Evolutionary conservation across 2,329 filamentous ascomycete genomes (phyloP), one percentile per base, ranked within the genome.

Genomic region (Leptographium radiaticola): DNA sequence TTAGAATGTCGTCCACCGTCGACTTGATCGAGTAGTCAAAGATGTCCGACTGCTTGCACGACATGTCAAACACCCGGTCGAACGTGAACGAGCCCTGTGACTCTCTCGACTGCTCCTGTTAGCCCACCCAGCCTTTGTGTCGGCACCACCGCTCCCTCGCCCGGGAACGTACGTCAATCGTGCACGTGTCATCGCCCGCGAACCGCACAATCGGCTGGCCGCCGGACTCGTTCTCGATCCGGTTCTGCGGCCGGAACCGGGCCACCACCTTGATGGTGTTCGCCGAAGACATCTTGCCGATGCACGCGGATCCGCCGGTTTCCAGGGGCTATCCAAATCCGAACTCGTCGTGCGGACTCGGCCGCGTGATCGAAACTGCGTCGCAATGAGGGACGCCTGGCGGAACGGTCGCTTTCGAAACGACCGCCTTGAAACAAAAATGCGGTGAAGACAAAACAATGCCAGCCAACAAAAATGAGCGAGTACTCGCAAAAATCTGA

Each of bases 21-120:
- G 88, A 81, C 60, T 87, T 84, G 69, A 98, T 97, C 44, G 93
- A 97, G 74, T 93, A 98, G 71, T 97, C 88, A 74, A 98, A 98
- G 64, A 98, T 89, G 71, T 97, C 90, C 65, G 81, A 76, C 71
- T 98, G 93, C 64, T 82, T 82, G 65, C 88, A 93, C 70, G 79
- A 76, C 87, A 95, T 97, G 68, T 88, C 89, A 74, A 98, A 98
- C 61, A 98, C 89, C 59, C 91, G 87, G 70, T 98, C 93, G 70
- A 97, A 98, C 59, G 93, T 98, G 69, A 97, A 98, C 67, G 83
- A 77, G 56, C 89, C 89, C 61, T 84, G 75, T 58, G 84, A 86
- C 68, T 96, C 90, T 67, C 77, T 83, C 60, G 89, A 94, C 85
- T 95, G 44, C n/a, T 31, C 49, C 54, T 36, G 54, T 67, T 57